Evolutionary conservation across 192 early-diverging fungal genomes (phyloP).

Genomic region (Cetraspora pellucida): DNA sequence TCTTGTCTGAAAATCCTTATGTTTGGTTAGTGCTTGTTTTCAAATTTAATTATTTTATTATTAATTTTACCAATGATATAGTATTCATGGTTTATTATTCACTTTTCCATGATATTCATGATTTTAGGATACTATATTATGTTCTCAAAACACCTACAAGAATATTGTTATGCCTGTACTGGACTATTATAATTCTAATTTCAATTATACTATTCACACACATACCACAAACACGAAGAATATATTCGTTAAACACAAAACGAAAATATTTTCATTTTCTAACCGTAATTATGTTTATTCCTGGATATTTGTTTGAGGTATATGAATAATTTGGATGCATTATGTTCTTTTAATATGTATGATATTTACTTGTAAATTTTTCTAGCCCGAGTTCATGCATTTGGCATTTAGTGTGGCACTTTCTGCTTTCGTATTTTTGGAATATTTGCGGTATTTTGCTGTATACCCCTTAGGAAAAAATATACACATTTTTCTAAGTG

Average conservation of each 20-base stretch:
- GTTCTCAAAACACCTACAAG: conserved; percentile 38
- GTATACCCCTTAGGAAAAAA: conserved; percentile 65
- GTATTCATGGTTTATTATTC: neutral
- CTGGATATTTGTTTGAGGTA: conserved; percentile 74
- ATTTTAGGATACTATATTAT: conserved; percentile 34
- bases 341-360: neutral
- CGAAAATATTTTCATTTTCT: conserved; percentile 88
- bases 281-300: conserved; percentile 84
- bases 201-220: conserved; percentile 46
- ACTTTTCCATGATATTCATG: conserved; percentile 17
- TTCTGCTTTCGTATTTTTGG: conserved; percentile 69
- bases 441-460: conserved; percentile 78
- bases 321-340: neutral
- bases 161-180: conserved; percentile 41
- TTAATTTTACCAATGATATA: neutral
- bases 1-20: conserved; percentile 65
- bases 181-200: conserved; percentile 39
- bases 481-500: conserved; percentile 71
- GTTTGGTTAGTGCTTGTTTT: conserved; percentile 56
- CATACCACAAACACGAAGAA: conserved; percentile 37
- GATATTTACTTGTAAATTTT: conserved; percentile 2
- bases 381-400: conserved; percentile 71
- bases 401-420: conserved; percentile 83
- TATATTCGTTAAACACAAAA: conserved; percentile 63
- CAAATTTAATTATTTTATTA: neutral